Evolutionary conservation across 257 asterid species (phyloP).

Genomic region (Solanum rostratum): DNA sequence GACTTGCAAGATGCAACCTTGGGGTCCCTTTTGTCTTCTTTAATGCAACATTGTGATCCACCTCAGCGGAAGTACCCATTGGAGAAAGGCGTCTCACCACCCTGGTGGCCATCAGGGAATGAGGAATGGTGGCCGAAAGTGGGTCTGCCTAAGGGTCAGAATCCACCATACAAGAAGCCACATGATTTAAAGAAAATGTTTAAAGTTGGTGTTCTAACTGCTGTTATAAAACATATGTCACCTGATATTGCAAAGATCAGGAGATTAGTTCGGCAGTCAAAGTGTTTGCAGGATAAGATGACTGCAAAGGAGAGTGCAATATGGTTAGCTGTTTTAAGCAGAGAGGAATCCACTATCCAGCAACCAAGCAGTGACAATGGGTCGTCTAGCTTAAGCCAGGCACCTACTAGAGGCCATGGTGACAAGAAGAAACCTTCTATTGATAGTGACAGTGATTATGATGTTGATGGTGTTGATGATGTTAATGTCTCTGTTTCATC

Average conservation of each 20-base stretch:
- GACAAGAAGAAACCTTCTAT: conserved; percentile 35
- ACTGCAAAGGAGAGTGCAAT: conserved; percentile 76
- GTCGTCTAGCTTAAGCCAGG: conserved; percentile 53
- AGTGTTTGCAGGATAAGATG: conserved; percentile 88
- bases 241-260: conserved; percentile 63
- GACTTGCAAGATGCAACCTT: conserved; percentile 54
- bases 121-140: conserved; percentile 63
- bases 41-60: conserved; percentile 60
- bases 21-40: conserved; percentile 46
- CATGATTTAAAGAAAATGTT: conserved; percentile 62
- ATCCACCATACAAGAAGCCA: conserved; percentile 53
- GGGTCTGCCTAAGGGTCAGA: conserved; percentile 41
- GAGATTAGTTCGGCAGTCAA: conserved; percentile 49
- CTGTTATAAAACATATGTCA: conserved; percentile 76
- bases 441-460: conserved; percentile 67
- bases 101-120: conserved; percentile 67
- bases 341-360: conserved; percentile 47
- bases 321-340: conserved; percentile 59
- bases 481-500: conserved; percentile 58
- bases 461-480: conserved; percentile 49
- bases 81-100: conserved; percentile 49
- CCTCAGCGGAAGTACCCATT: conserved; percentile 54
- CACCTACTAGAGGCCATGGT: conserved; percentile 33
- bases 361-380: conserved; percentile 62
- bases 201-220: conserved; percentile 57